Evolutionary conservation across 169 alveolate genomes (phyloP).

Genomic region (Cryptosporidium parvum): DNA sequence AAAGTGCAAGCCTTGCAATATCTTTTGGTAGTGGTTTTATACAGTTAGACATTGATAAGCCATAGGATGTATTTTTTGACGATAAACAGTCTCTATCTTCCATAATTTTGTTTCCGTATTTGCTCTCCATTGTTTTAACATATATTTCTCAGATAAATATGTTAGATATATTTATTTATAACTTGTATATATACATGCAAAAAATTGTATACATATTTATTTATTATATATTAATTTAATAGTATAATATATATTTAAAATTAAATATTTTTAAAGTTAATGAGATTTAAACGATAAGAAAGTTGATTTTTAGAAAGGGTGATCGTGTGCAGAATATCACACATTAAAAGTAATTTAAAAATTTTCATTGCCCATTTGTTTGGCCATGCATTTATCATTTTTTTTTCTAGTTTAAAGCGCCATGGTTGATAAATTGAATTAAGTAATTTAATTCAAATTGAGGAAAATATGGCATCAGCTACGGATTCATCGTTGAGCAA

Average conservation of each 20-base stretch:
- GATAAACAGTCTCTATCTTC: not conserved
- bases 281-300: not conserved
- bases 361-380: not conserved
- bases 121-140: not conserved
- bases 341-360: not conserved
- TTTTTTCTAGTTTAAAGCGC: slow-evolving; percentile 18
- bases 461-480: slow-evolving; percentile 22
- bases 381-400: not conserved
- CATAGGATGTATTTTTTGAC: not conserved
- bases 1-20: slow-evolving; percentile 59
- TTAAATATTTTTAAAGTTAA: not conserved
- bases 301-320: not conserved
- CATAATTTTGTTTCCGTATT: not conserved
- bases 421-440: not conserved
- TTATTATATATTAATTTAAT: not conserved
- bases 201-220: too few relatives aligned
- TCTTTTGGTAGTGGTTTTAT: slow-evolving; percentile 59
- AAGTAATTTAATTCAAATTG: not conserved
- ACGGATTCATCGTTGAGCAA: slow-evolving; percentile 1
- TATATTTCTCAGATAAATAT: not conserved
- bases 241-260: not conserved
- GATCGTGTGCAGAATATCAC: slow-evolving; percentile 39
- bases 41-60: not conserved
- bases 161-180: not conserved
- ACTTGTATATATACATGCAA: not conserved